phyloP scores from a whole-genome alignment of 2,329 filamentous ascomycete species.

The Stagonosporopsis cucurbitacearum region DNA sequence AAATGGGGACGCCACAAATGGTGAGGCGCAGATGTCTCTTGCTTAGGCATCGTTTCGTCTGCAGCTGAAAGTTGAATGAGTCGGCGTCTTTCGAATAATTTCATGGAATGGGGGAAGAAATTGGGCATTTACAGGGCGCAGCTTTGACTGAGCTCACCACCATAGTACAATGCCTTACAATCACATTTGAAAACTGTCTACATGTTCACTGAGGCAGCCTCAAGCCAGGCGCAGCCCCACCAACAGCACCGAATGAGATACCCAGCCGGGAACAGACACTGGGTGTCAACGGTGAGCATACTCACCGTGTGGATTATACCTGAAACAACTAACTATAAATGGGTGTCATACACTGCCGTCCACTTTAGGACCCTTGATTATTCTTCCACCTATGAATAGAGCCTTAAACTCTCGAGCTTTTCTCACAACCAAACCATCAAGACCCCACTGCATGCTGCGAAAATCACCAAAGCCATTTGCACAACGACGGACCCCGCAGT shows the following conservation, averaged over 20 bases:
- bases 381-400: neutral
- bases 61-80: neutral
- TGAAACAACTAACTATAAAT: too few species aligned
- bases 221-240: neutral
- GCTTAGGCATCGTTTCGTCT: neutral
- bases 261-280: too few species aligned
- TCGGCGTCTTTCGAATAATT: neutral
- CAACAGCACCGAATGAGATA: neutral
- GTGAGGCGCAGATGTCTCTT: slow-evolving; percentile 31
- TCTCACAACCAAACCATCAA: slow-evolving; percentile 2
- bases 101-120: neutral
- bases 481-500: neutral
- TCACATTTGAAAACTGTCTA: neutral
- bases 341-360: too few species aligned
- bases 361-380: neutral
- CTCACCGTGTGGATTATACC: neutral
- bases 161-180: slow-evolving; percentile 5
- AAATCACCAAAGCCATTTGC: neutral
- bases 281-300: neutral
- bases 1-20: slow-evolving; percentile 36
- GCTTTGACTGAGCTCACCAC: neutral
- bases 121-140: neutral
- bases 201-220: neutral
- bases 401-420: too few species aligned
- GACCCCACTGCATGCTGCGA: neutral